Conservation (phyloP, 306 rosid species). For the Vigna trinervia region DNA sequence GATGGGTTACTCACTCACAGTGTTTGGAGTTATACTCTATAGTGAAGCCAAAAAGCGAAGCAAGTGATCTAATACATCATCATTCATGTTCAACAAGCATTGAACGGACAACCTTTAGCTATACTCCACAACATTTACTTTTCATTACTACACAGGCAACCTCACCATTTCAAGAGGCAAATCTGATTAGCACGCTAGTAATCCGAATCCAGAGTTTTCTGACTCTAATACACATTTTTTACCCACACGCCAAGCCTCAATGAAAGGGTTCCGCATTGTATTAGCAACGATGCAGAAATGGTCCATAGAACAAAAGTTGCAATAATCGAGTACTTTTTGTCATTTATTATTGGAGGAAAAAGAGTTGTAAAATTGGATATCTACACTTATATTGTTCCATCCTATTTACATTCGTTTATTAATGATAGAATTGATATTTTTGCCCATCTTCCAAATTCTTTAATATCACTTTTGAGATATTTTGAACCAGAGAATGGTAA, state of each 20-base stretch:
- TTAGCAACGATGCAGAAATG: slow-evolving; percentile 59
- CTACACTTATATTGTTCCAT: slow-evolving; percentile 53
- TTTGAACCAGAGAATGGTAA: neutral
- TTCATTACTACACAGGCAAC: slow-evolving; percentile 49
- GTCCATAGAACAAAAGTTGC: slow-evolving; percentile 58
- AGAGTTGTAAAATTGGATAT: slow-evolving; percentile 60
- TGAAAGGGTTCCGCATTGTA: slow-evolving; percentile 63
- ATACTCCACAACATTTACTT: slow-evolving; percentile 46
- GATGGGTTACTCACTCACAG: slow-evolving; percentile 93
- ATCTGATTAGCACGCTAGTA: slow-evolving; percentile 48
- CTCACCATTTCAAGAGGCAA: slow-evolving; percentile 50
- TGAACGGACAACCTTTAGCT: slow-evolving; percentile 24
- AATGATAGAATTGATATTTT: slow-evolving; percentile 57
- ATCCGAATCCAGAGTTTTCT: slow-evolving; percentile 48
- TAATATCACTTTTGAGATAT: neutral
- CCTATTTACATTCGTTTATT: slow-evolving; percentile 63
- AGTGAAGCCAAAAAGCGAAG: slow-evolving; percentile 97
- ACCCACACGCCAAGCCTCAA: slow-evolving; percentile 51
- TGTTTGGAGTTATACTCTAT: slow-evolving; percentile 88
- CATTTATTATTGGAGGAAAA: slow-evolving; percentile 60
- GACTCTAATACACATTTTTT: slow-evolving; percentile 55
- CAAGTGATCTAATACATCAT: slow-evolving; percentile 58
- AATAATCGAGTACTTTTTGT: slow-evolving; percentile 58
- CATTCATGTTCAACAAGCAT: slow-evolving; percentile 42
- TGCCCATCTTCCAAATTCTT: slow-evolving; percentile 14